Evolutionary conservation across 2,329 filamentous ascomycete species (phyloP), one percentile per base, ranked within the genome.

Genomic region (Claviceps sp.): DNA sequence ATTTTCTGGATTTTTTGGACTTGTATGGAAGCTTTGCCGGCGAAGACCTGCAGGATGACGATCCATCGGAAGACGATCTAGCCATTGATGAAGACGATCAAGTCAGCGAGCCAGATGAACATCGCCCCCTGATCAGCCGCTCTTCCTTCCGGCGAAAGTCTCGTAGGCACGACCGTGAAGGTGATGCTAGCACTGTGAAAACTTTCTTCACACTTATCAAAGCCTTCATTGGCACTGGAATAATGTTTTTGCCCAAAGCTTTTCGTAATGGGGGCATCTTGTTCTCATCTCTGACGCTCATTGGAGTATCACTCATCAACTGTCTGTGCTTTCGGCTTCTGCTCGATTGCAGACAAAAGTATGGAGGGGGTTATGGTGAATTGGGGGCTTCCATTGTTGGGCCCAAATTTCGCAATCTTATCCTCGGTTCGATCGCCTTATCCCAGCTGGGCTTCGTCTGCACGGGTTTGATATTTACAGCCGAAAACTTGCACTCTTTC

Each of bases 361-460:
- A 81, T 54, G 81, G 82, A 9, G 84, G 83, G 16, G 82, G 85
- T 56, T 89, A 89, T 61, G 85, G 85, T 62, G 85, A 89, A 51
- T 73, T 89, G 11, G 85, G 85, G 9, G 73, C 78, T 49, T 73
- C 77, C 3, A 83, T 88, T 56, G 75, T 78, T 8, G 85, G 85
- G 0, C 72, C 72, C 5, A 73, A 70, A 52, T 77, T 88, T 62
- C 77, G 85, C 52, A 70, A 71, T 20, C 67, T 89, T 38, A 84
- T 89, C 50, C 74, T 89, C 8, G 71, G 69, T 0, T 88, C 84
- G 13, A 84, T 89, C 62, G 79, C 82, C 0, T 73, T 89, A 11
- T 88, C 85, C 0, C 85, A 89, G 63, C 71, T 89, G 14, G 85
- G 85, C 1, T 89, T 89, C 57, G 85, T 89, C 43, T 89, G 85